Evolutionary conservation across 2,329 filamentous ascomycete species (phyloP).

Genomic region (Neopestalotiopsis rosae): DNA sequence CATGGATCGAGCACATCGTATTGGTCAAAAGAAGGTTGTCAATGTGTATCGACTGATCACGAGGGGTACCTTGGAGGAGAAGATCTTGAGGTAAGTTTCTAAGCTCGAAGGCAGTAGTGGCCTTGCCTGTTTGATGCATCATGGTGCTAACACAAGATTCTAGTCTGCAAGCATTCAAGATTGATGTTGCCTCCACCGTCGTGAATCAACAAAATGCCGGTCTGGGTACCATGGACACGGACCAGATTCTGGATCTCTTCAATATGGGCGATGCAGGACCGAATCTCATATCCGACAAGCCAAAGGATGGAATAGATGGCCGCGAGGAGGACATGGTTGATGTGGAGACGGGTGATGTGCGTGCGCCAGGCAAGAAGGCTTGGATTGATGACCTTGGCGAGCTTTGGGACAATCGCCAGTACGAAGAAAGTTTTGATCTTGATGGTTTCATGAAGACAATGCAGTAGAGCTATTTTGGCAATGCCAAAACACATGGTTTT

Average conservation of each 20-base stretch:
- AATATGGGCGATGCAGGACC: conserved; percentile 83
- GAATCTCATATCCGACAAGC: conserved; percentile 65
- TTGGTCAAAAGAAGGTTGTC: conserved; percentile 99
- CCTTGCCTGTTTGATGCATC: background rate
- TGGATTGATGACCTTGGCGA: conserved; percentile 95
- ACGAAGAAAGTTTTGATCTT: conserved; percentile 96
- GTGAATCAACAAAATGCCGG: conserved; percentile 99
- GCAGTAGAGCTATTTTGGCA: conserved; percentile 38
- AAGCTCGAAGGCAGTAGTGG: too few relatives aligned
- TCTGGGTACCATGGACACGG: conserved; percentile 91
- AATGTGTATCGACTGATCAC: conserved; percentile 98
- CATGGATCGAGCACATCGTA: conserved; percentile 98
- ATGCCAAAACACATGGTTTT: background rate
- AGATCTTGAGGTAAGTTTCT: conserved; percentile 73
- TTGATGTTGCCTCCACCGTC: conserved; percentile 96
- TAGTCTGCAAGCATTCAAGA: conserved; percentile 96
- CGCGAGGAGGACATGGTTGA: conserved; percentile 89
- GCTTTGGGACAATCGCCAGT: conserved; percentile 96
- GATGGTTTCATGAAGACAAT: conserved; percentile 96
- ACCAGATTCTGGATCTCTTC: conserved; percentile 96
- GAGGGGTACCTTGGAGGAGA: conserved; percentile 94
- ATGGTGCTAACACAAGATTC: conserved; percentile 17
- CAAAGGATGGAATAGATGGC: conserved; percentile 62
- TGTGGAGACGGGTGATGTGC: conserved; percentile 86
- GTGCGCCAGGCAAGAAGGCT: conserved; percentile 94